These are phyloP conservation scores for Nemophila menziesii DNA, from an alignment of 257 asterid species.

Conservation along the genomic window DNA sequence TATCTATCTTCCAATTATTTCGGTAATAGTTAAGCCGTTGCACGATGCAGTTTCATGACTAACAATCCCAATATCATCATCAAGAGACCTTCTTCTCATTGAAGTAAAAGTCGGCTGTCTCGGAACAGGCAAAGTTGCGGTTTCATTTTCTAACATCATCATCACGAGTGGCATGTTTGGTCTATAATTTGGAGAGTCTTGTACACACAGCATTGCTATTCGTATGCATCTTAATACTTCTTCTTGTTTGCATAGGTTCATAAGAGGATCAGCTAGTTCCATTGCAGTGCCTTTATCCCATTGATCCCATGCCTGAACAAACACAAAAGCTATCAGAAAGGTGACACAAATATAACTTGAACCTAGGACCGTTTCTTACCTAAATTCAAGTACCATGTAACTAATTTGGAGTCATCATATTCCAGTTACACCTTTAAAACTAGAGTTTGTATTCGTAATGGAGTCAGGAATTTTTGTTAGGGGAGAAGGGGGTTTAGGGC, in stretches of 20 bases:
- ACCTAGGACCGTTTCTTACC: too few species aligned
- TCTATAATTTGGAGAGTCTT: constrained; percentile 32
- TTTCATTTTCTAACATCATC: constrained; percentile 28
- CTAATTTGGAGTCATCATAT: too few species aligned
- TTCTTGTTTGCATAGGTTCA: not conserved
- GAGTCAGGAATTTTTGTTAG: too few species aligned
- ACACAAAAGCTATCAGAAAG: too few species aligned
- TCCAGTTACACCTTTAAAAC: too few species aligned
- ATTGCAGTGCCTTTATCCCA: constrained; percentile 24
- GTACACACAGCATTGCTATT: constrained; percentile 38
- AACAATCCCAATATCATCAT: constrained; percentile 32
- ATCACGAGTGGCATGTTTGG: constrained; percentile 35
- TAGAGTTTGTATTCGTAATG: too few species aligned
- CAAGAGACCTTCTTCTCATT: constrained; percentile 23
- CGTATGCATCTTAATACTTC: constrained; percentile 32
- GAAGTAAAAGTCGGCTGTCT: constrained; percentile 33
- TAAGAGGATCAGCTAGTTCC: constrained; percentile 20
- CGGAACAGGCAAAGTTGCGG: constrained; percentile 24
- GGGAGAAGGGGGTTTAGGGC: too few species aligned
- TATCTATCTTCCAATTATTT: constrained; percentile 43
- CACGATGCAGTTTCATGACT: constrained; percentile 40
- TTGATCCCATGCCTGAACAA: constrained; percentile 35
- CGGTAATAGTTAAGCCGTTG: constrained; percentile 49
- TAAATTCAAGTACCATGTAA: too few species aligned
- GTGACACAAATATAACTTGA: too few species aligned